phyloP scores from a whole-genome alignment of 129 eudicot species.

The Cynara cardunculus region DNA sequence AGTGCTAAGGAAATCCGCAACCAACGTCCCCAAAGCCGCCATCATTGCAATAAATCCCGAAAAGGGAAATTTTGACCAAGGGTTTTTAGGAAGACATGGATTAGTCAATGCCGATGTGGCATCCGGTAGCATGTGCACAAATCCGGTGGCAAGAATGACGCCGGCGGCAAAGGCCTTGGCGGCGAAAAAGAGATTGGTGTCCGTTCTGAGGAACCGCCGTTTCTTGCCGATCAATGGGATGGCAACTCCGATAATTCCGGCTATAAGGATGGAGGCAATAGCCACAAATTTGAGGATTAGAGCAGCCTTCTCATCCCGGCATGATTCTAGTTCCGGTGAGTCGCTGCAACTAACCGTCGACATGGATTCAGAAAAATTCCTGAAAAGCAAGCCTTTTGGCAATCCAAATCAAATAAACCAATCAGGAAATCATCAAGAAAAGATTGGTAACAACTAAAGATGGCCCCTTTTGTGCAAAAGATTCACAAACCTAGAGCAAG shows the following conservation, averaged over 20 bases:
- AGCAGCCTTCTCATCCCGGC: conserved; percentile 60
- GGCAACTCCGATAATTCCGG: conserved; percentile 70
- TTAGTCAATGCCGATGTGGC: conserved; percentile 63
- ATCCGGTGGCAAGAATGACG: conserved; percentile 89
- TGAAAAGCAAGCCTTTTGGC: conserved; percentile 39
- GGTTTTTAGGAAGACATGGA: conserved; percentile 60
- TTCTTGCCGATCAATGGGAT: conserved; percentile 72
- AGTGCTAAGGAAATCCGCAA: conserved; percentile 81
- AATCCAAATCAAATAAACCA: conserved; percentile 24
- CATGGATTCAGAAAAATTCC: conserved; percentile 53
- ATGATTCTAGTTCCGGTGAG: conserved; percentile 33
- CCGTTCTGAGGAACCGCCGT: conserved; percentile 60
- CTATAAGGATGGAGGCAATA: conserved; percentile 54
- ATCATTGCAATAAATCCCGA: conserved; percentile 87
- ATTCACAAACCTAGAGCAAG: neutral
- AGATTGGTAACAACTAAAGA: neutral
- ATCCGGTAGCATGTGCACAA: conserved; percentile 91
- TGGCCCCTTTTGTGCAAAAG: no score
- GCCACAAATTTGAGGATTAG: conserved; percentile 60
- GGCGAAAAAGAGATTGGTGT: conserved; percentile 67
- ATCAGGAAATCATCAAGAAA: neutral
- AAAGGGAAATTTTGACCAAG: conserved; percentile 89
- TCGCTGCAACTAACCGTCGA: conserved; percentile 46
- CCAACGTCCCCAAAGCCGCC: conserved; percentile 71
- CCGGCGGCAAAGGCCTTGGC: conserved; percentile 97